Base-by-base conservation (phyloP, 225 moss, liverwort and hornwort genomes). In the Rhytidiadelphus loreus region DNA sequence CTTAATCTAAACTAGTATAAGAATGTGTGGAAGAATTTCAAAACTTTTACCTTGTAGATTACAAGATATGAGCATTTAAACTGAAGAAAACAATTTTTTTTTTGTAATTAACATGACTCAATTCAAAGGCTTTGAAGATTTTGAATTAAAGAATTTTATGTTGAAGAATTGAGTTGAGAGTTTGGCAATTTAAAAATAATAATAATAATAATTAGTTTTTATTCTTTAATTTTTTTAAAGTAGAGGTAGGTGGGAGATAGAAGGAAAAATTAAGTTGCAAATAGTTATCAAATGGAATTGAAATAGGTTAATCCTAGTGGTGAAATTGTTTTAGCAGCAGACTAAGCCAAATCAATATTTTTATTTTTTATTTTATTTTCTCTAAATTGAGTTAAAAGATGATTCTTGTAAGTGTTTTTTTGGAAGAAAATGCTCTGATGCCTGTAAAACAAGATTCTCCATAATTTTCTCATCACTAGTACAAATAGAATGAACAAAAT, bases 121-220 rank as follows among this genome's bases (percentile, higher is more conserved):
- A 13, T 25, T 41, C 8, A 3, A 44, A 10, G 6, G 6, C 28
- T 72, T 72, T 28, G 28, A 28, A 28, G 44, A 17, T 72, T 44
- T 44, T 2, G 0, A 14, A 9, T 9, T 16, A 1, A 3, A 16
- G 2, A 6, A 2, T 5, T 8, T 28, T 43, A 6, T 28, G 0
- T 16, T 44, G 16, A 44, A 43, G 6, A 72, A 9, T 28, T 44
- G 28, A 46, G 2, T 29, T 44, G 72, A 28, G 0, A 15, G 2
- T 43, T 15, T 13, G 16, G 5, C n/a, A 1, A 15, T 14, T 41
- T 25, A 8, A 5, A 25, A 25, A 26, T n/a, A n/a, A n/a, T n/a
- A n/a, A n/a, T n/a, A n/a, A n/a, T n/a, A 24, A 1, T 3, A 68
- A 1, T 68, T 4, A 7, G 3, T 68, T 23, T 68, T 23, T 13